Conservation (phyloP, 352 stramenopile species). For the Blastocystis sp. region DNA sequence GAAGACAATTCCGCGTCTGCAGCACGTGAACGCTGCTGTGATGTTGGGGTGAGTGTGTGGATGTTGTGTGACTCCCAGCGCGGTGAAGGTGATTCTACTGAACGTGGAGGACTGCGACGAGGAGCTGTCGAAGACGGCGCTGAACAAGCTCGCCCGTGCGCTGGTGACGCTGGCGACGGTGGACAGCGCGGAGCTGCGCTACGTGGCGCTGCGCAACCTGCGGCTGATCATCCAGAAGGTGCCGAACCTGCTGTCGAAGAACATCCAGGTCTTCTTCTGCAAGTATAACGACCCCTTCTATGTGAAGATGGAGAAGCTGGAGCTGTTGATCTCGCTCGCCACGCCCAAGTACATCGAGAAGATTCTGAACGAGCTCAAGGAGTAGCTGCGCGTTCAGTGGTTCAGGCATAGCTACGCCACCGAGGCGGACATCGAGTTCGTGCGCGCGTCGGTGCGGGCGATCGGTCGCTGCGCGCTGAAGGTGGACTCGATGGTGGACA, state of each 20-base stretch:
- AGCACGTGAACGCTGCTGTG: slow-evolving; percentile 96
- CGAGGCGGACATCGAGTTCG: slow-evolving; percentile 97
- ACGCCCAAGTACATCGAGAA: slow-evolving; percentile 97
- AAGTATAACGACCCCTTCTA: slow-evolving; percentile 99
- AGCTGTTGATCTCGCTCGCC: slow-evolving; percentile 97
- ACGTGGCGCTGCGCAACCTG: slow-evolving; percentile 96
- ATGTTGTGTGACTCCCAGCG: slow-evolving; percentile 71
- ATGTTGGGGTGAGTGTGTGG: slow-evolving; percentile 80
- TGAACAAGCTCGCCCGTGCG: slow-evolving; percentile 89
- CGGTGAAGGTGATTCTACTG: slow-evolving; percentile 91
- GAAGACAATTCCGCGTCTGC: slow-evolving; percentile 91
- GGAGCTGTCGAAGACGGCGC: slow-evolving; percentile 32
- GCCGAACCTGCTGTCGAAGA: slow-evolving; percentile 88
- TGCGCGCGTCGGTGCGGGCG: slow-evolving; percentile 90
- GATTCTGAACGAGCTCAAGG: slow-evolving; percentile 94
- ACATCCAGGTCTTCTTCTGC: slow-evolving; percentile 92
- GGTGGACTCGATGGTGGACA: slow-evolving; percentile 91
- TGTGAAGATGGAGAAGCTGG: slow-evolving; percentile 98
- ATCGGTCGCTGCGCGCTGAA: slow-evolving; percentile 96
- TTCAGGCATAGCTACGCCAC: slow-evolving; percentile 79
- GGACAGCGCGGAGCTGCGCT: slow-evolving; percentile 95
- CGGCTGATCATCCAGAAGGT: slow-evolving; percentile 97
- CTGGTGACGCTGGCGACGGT: slow-evolving; percentile 92
- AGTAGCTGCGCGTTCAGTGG: slow-evolving; percentile 76
- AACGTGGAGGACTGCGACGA: slow-evolving; percentile 85